These are phyloP conservation scores for Tuber aestivum DNA, from an alignment of 495 filamentous ascomycete species.

Conservation along the genomic window DNA sequence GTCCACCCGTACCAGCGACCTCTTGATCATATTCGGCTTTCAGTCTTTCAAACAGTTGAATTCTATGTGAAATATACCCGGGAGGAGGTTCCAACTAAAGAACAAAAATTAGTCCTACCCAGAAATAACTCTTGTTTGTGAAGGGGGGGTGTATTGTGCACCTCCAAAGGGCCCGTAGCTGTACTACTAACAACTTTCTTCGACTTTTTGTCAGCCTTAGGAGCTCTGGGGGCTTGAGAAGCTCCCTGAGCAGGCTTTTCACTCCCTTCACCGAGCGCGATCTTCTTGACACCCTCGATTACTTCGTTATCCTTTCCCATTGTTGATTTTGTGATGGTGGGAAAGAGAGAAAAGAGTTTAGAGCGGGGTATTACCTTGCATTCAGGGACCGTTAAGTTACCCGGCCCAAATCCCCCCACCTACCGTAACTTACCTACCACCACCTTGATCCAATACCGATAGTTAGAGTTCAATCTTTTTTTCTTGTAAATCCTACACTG, in stretches of 20 bases:
- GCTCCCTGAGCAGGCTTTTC: background rate
- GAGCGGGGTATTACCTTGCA: background rate
- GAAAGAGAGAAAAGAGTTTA: background rate
- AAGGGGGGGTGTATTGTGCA: conserved; percentile 12
- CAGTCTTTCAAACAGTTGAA: conserved; percentile 78
- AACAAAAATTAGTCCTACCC: conserved; percentile 13
- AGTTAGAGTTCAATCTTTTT: background rate
- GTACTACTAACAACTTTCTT: conserved; percentile 47
- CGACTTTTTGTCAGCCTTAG: conserved; percentile 42
- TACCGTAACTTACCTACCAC: no score
- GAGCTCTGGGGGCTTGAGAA: conserved; percentile 36
- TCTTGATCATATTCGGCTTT: conserved; percentile 77
- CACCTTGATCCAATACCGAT: no score
- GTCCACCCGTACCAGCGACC: conserved; percentile 46
- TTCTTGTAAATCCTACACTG: background rate
- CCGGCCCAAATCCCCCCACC: background rate
- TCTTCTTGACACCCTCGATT: conserved; percentile 50
- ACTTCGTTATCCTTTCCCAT: conserved; percentile 36
- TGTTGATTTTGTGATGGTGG: conserved; percentile 9
- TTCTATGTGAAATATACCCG: conserved; percentile 73
- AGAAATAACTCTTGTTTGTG: background rate
- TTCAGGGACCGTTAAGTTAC: background rate
- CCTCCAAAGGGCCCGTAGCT: conserved; percentile 46
- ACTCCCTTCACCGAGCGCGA: conserved; percentile 44
- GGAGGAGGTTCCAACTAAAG: conserved; percentile 59